Evolutionary conservation across 2,329 filamentous ascomycete species (phyloP), one percentile per base, ranked within the genome.

Genomic region (Alternaria alternata): DNA sequence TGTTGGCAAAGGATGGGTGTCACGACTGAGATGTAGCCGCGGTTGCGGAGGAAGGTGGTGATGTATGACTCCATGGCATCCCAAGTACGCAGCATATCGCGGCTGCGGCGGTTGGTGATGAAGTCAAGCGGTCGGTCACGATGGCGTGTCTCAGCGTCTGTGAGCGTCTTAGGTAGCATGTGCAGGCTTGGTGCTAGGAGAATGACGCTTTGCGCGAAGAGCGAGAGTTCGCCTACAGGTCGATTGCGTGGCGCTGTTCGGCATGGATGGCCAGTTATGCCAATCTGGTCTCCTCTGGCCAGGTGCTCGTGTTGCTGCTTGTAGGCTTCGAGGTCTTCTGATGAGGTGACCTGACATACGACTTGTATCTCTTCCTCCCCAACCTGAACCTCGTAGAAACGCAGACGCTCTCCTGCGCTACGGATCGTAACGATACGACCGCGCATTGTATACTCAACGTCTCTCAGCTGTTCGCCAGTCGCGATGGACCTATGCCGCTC

Each of bases 1-100:
- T 97, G 96, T 73, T 91, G 88, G 78, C 97, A 96, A 87, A 99
- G 93, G 88, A 98, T 97, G 5, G 95, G 75, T 0, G 95, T 99
- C 82, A 98, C 93, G 26, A 98, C 94, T 79, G 97, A 94, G 57
- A 93, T 85, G 79, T 99, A 99, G 72, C 94, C 92, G 54, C 90
- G 87, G 69, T 89, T 87, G 73, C 97, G 91, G 70, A 99, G 92
- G 85, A 90, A 99, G 54, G 88, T 86, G 68, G 95, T 92, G 68
- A 99, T 91, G 77, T 93, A 97, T 62, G 87, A 89, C 75, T 96
- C 88, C 74, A 98, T 94, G 86, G 92, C 93, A 73, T 92, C 88
- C 57, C 95, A 88, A 39, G 91, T 93, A 72, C 93, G 86, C 79
- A 98, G 91, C 59, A 93, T 91, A 61, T 96, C 87, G 56, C 93